Conservation (phyloP, 169 alveolate genomes). For the Amoebophrya sp. region DNA sequence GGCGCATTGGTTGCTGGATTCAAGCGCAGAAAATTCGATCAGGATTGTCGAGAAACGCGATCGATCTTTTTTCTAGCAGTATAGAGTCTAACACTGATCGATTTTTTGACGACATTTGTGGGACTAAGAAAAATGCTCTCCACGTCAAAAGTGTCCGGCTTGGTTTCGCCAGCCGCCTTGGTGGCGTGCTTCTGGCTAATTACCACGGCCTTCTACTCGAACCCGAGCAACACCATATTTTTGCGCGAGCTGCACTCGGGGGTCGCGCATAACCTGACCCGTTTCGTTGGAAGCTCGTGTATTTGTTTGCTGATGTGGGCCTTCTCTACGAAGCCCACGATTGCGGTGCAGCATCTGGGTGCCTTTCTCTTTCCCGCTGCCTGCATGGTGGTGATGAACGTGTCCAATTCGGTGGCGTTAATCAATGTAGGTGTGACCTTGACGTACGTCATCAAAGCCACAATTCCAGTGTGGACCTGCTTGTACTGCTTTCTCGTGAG, state of each 20-base stretch:
- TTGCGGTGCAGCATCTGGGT: neutral
- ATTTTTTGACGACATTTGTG: too few relatives aligned
- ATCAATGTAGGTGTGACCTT: neutral
- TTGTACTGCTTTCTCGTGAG: neutral
- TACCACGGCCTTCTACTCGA: neutral
- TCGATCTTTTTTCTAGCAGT: too few relatives aligned
- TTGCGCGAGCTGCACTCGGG: neutral
- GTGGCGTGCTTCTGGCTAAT: neutral
- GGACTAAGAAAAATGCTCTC: too few relatives aligned
- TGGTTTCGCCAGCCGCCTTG: too few relatives aligned
- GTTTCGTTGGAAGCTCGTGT: neutral
- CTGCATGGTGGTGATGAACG: slow-evolving; percentile 14
- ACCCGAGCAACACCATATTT: neutral
- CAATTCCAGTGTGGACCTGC: neutral
- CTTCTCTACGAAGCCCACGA: neutral
- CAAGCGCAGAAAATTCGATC: too few relatives aligned
- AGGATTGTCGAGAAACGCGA: too few relatives aligned
- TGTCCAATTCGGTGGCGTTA: neutral
- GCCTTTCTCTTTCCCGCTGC: neutral
- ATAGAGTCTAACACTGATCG: too few relatives aligned
- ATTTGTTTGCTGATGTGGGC: neutral
- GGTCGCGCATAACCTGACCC: neutral
- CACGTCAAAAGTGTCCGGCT: too few relatives aligned
- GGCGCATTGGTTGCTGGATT: too few relatives aligned
- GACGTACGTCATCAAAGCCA: neutral